Evolutionary conservation across 2,329 filamentous ascomycete genomes (phyloP), one percentile per base, ranked within the genome.

Genomic region (Mycogone perniciosa): DNA sequence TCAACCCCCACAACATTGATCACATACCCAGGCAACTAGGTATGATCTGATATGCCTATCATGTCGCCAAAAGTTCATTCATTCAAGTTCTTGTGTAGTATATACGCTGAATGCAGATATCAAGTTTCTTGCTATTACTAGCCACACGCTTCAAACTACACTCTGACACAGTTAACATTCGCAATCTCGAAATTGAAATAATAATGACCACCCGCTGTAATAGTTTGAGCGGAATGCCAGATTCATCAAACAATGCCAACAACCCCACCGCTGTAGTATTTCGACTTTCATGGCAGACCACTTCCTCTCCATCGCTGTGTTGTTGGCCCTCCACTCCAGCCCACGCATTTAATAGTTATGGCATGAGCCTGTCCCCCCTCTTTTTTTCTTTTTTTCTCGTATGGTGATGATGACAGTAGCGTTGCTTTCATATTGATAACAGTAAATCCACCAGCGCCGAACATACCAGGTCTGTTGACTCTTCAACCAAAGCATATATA

Each of bases 401-500:
- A 11, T 31, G 41, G 40, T 34, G 35, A 31, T 45, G 40, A 31
- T 41, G 46, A 51, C 35, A 40, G 42, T 40, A 48, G 47, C 39
- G n/a, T 35, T 49, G 43, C 45, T 43, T 53, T 52, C 45, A 48
- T 46, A 46, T 44, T 48, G 48, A 54, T 48, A 59, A 53, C 34
- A 50, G 54, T 44, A 54, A 40, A 43, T 31, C 59, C 57, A 53
- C 65, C 63, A 63, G 62, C 63, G 62, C 62, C 64, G 57, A 63
- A 64, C 61, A 54, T 60, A 57, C 60, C 56, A 57, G 52, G 55
- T 59, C 58, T 59, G 56, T 57, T 61, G 60, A 58, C 60, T 63
- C 59, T 66, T 53, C 57, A 61, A 60, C 57, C 56, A 58, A 64
- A 52, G 56, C 50, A 57, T 61, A 56, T 41, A 58, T 67, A 67